These are phyloP conservation scores for Boletus semigastroideus DNA, from an alignment of 1,284 basidiomycete genomes.

Conservation along the genomic window DNA sequence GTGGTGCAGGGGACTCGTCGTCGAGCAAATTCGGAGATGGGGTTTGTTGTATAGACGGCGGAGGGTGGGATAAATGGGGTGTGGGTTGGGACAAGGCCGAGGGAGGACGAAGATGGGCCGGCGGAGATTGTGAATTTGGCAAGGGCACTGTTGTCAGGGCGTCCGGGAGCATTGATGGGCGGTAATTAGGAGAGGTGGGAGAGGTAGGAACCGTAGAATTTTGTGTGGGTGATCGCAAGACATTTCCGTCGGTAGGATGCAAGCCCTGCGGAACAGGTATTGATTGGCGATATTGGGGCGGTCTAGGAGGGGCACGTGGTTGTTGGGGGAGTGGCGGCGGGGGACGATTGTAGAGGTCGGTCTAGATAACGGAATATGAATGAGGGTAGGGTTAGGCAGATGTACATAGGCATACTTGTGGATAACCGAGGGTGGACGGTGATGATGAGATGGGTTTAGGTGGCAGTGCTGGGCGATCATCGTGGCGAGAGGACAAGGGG, in stretches of 20 bases:
- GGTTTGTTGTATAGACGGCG: conserved; percentile 25
- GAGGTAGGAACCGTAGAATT: conserved; percentile 23
- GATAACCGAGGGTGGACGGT: conserved; percentile 8
- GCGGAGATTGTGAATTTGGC: conserved; percentile 20
- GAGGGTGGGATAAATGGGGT: conserved; percentile 21
- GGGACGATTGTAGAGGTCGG: conserved; percentile 36
- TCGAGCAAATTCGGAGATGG: conserved; percentile 52
- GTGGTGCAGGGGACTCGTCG: conserved; percentile 41
- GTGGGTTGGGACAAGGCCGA: conserved; percentile 14
- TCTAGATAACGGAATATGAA: conserved; percentile 19
- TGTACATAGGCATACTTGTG: conserved; percentile 19
- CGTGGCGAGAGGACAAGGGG: conserved; percentile 19
- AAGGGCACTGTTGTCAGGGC: conserved; percentile 16
- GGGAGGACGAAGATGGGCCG: conserved; percentile 15
- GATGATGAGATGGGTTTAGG: conserved; percentile 41
- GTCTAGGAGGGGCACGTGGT: conserved; percentile 22
- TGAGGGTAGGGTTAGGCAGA: conserved; percentile 9
- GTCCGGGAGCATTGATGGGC: conserved; percentile 24
- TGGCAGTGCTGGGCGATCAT: conserved; percentile 44
- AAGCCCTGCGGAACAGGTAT: conserved; percentile 15
- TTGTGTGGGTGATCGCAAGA: conserved; percentile 23
- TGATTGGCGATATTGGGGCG: conserved; percentile 34
- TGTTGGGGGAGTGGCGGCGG: conserved; percentile 42
- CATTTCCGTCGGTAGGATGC: conserved; percentile 18
- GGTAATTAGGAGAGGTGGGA: conserved; percentile 32